A percentile compares a stretch with the other conserved stretches of the same genome.
These are phyloP conservation scores for Cucurbita maxima DNA, from an alignment of 306 rosid genomes.

Conservation along the genomic window DNA sequence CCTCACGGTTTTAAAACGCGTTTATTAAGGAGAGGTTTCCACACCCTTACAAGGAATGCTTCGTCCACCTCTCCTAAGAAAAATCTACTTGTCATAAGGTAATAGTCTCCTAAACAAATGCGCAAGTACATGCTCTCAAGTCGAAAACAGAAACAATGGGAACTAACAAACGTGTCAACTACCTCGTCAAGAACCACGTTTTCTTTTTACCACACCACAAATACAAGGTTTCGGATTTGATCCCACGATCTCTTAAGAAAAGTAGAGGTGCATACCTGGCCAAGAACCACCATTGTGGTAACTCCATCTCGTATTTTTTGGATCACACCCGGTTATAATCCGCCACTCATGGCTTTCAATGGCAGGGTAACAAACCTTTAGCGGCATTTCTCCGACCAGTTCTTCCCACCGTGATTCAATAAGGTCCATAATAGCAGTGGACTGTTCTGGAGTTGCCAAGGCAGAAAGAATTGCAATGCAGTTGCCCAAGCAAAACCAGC, in stretches of 20 bases:
- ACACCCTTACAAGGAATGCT: too few relatives aligned
- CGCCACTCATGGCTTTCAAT: conserved; percentile 65
- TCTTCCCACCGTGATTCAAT: conserved; percentile 83
- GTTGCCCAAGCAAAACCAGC: conserved; percentile 84
- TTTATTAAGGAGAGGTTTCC: too few relatives aligned
- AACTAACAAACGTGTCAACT: background rate
- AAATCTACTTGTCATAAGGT: background rate
- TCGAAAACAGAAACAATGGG: background rate
- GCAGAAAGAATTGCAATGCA: conserved; percentile 78
- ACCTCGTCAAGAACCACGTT: conserved; percentile 90
- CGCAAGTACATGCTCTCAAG: background rate
- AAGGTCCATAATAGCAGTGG: conserved; percentile 80
- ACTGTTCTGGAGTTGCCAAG: conserved; percentile 79
- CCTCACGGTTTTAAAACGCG: too few relatives aligned
- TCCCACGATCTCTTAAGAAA: background rate
- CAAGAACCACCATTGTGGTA: conserved; percentile 92
- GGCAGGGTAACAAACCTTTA: conserved; percentile 87
- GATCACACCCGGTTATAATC: conserved; percentile 64
- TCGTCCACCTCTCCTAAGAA: background rate
- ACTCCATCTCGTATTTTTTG: conserved; percentile 85
- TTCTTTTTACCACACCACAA: conserved; percentile 59
- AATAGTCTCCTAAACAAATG: background rate
- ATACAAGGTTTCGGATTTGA: background rate
- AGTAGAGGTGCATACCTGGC: conserved; percentile 39
- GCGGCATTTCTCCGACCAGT: conserved; percentile 71